phyloP scores from a whole-genome alignment of 345 rosid genomes.

The Heritiera fomes region DNA sequence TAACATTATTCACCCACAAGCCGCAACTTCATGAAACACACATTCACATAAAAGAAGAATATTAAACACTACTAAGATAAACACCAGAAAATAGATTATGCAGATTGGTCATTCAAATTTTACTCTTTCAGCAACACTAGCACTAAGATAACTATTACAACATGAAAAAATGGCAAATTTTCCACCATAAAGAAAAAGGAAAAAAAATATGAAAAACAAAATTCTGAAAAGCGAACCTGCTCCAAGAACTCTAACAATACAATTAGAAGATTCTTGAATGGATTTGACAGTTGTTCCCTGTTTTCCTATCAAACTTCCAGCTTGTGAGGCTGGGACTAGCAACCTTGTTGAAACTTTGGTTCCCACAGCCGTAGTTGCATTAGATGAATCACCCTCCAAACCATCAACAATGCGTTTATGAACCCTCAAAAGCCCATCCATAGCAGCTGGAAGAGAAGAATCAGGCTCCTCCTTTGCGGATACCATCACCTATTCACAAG shows the following conservation, averaged over 20 bases:
- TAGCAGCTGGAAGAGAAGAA: conserved; percentile 86
- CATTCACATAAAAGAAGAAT: neutral
- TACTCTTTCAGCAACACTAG: neutral
- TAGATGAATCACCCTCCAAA: conserved; percentile 80
- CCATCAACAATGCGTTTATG: conserved; percentile 93
- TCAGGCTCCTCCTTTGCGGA: conserved; percentile 98
- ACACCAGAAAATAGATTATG: neutral
- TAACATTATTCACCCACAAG: neutral
- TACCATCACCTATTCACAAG: conserved; percentile 75
- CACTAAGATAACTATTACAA: neutral
- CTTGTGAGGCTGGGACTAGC: conserved; percentile 96
- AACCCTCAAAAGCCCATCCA: conserved; percentile 95
- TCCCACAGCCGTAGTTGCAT: conserved; percentile 47
- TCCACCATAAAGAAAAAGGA: neutral
- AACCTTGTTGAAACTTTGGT: conserved; percentile 87
- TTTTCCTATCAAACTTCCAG: conserved; percentile 98
- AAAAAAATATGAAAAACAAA: neutral
- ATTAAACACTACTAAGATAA: neutral
- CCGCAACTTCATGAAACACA: neutral
- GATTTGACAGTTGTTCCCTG: conserved; percentile 95
- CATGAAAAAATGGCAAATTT: conserved; percentile 3
- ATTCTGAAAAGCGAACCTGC: conserved; percentile 50
- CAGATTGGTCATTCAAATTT: neutral
- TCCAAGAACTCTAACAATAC: conserved; percentile 95
- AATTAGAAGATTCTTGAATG: conserved; percentile 84